These are phyloP conservation scores for Cordyceps fumosorosea DNA, from an alignment of 2,329 filamentous ascomycete species.

Conservation along the genomic window DNA sequence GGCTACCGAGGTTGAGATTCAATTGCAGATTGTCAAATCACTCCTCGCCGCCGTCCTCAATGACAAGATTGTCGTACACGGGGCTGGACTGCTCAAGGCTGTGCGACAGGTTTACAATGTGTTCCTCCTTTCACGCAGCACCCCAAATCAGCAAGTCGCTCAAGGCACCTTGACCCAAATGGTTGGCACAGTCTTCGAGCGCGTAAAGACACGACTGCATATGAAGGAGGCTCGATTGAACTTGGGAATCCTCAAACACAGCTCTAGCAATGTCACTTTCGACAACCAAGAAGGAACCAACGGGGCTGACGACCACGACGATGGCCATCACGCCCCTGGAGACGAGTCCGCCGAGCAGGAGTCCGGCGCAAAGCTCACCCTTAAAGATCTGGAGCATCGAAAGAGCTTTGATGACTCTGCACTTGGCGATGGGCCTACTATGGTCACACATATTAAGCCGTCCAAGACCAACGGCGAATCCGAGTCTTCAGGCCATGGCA, in stretches of 20 bases:
- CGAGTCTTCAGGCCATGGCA: conserved; percentile 26
- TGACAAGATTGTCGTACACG: conserved; percentile 98
- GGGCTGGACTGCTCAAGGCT: conserved; percentile 89
- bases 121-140: conserved; percentile 89
- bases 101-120: conserved; percentile 99
- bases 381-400: conserved; percentile 60
- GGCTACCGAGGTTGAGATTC: conserved; percentile 82
- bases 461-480: conserved; percentile 28
- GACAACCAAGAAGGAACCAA: conserved; percentile 35
- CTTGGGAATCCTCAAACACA: conserved; percentile 44
- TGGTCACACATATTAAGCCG: conserved; percentile 56
- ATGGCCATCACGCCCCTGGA: conserved; percentile 24
- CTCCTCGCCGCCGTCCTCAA: conserved; percentile 91
- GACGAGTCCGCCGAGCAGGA: conserved; percentile 22
- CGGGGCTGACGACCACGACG: conserved; percentile 30
- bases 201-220: conserved; percentile 79
- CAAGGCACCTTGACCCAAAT: conserved; percentile 97
- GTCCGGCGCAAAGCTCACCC: conserved; percentile 50
- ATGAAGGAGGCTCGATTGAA: conserved; percentile 75
- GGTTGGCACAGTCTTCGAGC: conserved; percentile 96
- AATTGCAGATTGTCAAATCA: conserved; percentile 97
- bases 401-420: conserved; percentile 65
- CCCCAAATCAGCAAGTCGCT: conserved; percentile 91
- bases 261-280: conserved; percentile 46
- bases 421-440: conserved; percentile 59